These are phyloP conservation scores for Lachancea thermotolerans DNA, from an alignment of 805 yeast species.

Conservation along the genomic window DNA sequence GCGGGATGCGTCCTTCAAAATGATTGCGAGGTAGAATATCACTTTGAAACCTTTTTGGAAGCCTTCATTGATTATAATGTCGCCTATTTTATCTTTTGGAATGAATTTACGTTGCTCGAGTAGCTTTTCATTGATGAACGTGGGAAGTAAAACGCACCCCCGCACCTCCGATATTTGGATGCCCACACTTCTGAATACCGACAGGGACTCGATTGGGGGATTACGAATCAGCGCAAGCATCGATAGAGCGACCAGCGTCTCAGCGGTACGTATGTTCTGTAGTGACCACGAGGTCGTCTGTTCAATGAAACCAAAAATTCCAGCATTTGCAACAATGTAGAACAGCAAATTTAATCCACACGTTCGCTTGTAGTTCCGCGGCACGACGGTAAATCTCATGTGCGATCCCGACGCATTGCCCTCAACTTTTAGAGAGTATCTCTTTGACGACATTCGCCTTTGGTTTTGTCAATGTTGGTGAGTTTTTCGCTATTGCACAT, in stretches of 20 bases:
- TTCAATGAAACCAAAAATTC: too few relatives aligned
- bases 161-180: conserved; percentile 17
- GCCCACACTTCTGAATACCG: conserved; percentile 23
- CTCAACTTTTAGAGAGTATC: too few relatives aligned
- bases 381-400: too few relatives aligned
- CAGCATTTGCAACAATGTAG: too few relatives aligned
- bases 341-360: too few relatives aligned
- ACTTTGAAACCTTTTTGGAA: conserved; percentile 58
- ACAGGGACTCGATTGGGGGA: conserved; percentile 21
- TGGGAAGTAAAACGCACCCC: conserved; percentile 24
- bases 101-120: conserved; percentile 36
- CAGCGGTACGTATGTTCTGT: too few relatives aligned
- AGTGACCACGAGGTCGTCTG: too few relatives aligned
- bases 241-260: background rate
- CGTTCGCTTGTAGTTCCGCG: too few relatives aligned
- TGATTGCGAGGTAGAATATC: conserved; percentile 53
- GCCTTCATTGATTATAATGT: conserved; percentile 69
- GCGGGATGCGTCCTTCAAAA: conserved; percentile 37
- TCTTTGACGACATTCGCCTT: too few relatives aligned
- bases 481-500: too few relatives aligned
- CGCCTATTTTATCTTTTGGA: conserved; percentile 51
- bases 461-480: too few relatives aligned
- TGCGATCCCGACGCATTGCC: too few relatives aligned
- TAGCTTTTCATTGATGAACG: conserved; percentile 9
- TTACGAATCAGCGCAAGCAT: conserved; percentile 6